These are phyloP conservation scores for Ramularia collo-cygni DNA, from an alignment of 2,329 filamentous ascomycete genomes.

Conservation along the genomic window DNA sequence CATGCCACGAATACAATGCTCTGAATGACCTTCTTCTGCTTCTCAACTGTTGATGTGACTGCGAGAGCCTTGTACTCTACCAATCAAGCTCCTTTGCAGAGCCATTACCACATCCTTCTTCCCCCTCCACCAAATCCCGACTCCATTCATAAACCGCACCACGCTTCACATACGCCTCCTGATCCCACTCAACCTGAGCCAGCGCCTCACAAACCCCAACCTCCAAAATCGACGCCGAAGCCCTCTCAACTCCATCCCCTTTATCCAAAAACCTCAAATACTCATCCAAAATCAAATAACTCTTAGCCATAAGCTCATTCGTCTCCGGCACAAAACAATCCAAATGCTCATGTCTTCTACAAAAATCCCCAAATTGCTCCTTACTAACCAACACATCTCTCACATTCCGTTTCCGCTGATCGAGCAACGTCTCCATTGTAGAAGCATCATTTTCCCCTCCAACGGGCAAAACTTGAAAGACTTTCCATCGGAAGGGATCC, in stretches of 20 bases:
- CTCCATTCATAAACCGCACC: constrained; percentile 47
- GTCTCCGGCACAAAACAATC: constrained; percentile 42
- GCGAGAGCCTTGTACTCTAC: too few species aligned
- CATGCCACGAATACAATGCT: too few species aligned
- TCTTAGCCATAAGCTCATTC: constrained; percentile 46
- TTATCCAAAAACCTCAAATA: constrained; percentile 46
- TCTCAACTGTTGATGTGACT: too few species aligned
- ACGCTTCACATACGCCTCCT: constrained; percentile 37
- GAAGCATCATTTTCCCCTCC: constrained; percentile 46
- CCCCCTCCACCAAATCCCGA: background rate
- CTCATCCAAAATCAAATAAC: constrained; percentile 49
- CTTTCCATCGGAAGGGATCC: constrained; percentile 49
- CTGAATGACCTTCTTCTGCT: too few species aligned
- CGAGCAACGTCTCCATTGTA: constrained; percentile 7
- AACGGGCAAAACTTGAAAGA: constrained; percentile 49
- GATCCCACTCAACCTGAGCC: constrained; percentile 42
- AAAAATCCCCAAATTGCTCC: constrained; percentile 43
- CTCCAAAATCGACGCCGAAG: constrained; percentile 37
- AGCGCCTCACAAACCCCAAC: constrained; percentile 44
- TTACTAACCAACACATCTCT: constrained; percentile 42
- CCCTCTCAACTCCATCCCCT: constrained; percentile 27
- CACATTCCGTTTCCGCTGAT: constrained; percentile 30
- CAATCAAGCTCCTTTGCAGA: background rate
- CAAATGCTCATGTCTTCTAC: constrained; percentile 37
- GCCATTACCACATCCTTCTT: background rate